Percentiles rank a stretch among this genome's conserved stretches.
Evolutionary conservation across 345 rosid genomes (phyloP).

Genomic region (Cochlearia excelsa): DNA sequence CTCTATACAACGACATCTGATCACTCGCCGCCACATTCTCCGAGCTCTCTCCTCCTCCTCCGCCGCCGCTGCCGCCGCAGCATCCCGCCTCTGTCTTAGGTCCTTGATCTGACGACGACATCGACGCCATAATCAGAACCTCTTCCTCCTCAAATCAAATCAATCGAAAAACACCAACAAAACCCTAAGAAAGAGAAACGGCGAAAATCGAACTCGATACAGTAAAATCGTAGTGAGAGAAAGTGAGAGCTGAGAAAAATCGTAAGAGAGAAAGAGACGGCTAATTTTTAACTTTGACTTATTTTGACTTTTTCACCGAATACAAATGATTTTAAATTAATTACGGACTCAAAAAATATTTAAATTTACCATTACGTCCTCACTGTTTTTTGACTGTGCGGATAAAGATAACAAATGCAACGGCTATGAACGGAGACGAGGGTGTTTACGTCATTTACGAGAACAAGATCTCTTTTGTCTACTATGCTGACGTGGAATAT

Average conservation of each 20-base stretch:
- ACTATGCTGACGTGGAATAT: constrained; percentile 16
- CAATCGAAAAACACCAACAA: constrained; percentile 6
- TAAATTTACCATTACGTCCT: constrained; percentile 31
- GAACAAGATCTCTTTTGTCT: neutral
- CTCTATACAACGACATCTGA: constrained; percentile 74
- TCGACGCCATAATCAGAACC: constrained; percentile 56
- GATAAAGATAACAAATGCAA: constrained; percentile 19
- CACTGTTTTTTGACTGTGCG: constrained; percentile 9
- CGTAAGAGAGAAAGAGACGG: neutral
- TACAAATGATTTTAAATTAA: constrained; percentile 10
- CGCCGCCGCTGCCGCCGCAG: constrained; percentile 27
- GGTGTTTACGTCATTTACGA: constrained; percentile 14
- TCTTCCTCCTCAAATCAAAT: constrained; percentile 2
- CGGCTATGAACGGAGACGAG: constrained; percentile 38
- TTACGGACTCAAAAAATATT: constrained; percentile 16
- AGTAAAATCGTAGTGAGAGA: constrained; percentile 20
- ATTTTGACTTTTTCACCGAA: constrained; percentile 23
- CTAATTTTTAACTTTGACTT: constrained; percentile 19
- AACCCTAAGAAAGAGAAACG: constrained; percentile 42
- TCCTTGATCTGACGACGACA: constrained; percentile 79
- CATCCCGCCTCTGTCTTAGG: constrained; percentile 57
- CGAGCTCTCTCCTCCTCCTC: constrained; percentile 53
- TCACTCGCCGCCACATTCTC: constrained; percentile 75
- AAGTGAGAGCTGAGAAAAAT: constrained; percentile 8
- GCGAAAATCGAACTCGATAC: constrained; percentile 22